Percentiles rank a stretch among this genome's conserved stretches.
Evolutionary conservation across 495 filamentous ascomycete genomes (phyloP).

Genomic region (Opeltia flavorubescens): DNA sequence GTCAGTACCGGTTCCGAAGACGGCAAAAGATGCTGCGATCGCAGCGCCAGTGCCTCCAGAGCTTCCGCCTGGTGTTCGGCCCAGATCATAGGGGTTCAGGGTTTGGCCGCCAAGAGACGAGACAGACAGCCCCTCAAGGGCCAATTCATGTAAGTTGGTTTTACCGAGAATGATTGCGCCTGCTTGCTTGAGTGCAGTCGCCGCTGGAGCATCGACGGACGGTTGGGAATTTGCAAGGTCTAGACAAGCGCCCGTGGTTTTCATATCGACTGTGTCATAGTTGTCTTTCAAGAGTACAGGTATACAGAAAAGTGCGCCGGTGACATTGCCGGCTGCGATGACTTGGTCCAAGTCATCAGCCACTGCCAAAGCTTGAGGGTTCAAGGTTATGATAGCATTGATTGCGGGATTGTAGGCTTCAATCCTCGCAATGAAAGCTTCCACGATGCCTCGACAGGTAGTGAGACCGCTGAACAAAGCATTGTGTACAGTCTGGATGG

Average conservation of each 20-base stretch:
- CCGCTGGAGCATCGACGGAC: slow-evolving; percentile 31
- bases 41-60: slow-evolving; percentile 49
- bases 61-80: slow-evolving; percentile 48
- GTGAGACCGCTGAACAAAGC: slow-evolving; percentile 31
- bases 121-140: slow-evolving; percentile 45
- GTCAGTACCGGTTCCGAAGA: slow-evolving; percentile 47
- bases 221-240: slow-evolving; percentile 33
- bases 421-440: slow-evolving; percentile 40
- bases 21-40: slow-evolving; percentile 41
- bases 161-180: slow-evolving; percentile 56
- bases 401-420: slow-evolving; percentile 38
- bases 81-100: slow-evolving; percentile 45
- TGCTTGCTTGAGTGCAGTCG: slow-evolving; percentile 33
- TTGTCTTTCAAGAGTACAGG: slow-evolving; percentile 53
- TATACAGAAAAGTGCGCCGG: slow-evolving; percentile 38
- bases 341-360: slow-evolving; percentile 33
- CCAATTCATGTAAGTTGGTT: slow-evolving; percentile 50
- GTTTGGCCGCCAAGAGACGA: slow-evolving; percentile 49
- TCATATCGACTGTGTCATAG: slow-evolving; percentile 35
- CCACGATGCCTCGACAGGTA: slow-evolving; percentile 38
- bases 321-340: slow-evolving; percentile 29
- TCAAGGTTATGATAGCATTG: slow-evolving; percentile 42
- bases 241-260: slow-evolving; percentile 39
- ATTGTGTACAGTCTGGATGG: slow-evolving; percentile 38
- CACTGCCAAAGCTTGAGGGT: slow-evolving; percentile 30